These are phyloP conservation scores for Cucurbitaria berberidis DNA, from an alignment of 2,329 filamentous ascomycete genomes.

Conservation along the genomic window DNA sequence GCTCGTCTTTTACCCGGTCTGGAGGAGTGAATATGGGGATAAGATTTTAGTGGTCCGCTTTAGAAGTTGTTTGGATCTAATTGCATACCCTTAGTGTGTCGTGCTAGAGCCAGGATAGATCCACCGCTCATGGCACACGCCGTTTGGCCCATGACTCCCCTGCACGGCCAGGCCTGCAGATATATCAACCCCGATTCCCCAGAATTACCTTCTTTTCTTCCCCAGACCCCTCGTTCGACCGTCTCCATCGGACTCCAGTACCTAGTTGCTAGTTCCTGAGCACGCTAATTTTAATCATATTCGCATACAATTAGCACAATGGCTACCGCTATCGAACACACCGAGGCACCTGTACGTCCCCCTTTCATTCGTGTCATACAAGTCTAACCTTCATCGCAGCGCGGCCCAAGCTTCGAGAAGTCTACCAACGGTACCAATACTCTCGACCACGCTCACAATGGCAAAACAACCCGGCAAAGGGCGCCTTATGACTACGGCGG, in stretches of 20 bases:
- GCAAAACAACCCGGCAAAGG: constrained; percentile 45
- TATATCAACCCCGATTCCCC: constrained; percentile 45
- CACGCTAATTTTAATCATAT: constrained; percentile 1
- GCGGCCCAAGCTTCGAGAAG: constrained; percentile 32
- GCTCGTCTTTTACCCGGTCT: constrained; percentile 44
- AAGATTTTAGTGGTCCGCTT: constrained; percentile 36
- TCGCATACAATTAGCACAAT: constrained; percentile 36
- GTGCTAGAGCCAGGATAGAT: constrained; percentile 28
- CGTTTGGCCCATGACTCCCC: constrained; percentile 33
- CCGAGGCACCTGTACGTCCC: constrained; percentile 36
- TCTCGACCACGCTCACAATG: constrained; percentile 51
- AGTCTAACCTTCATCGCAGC: constrained; percentile 23
- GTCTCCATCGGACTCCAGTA: background rate
- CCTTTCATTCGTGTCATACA: background rate
- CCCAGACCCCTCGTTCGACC: constrained; percentile 24
- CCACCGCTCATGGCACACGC: constrained; percentile 42
- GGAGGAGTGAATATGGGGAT: constrained; percentile 38
- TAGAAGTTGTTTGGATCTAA: constrained; percentile 39
- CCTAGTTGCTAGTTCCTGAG: background rate
- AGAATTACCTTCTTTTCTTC: constrained; percentile 27
- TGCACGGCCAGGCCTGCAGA: constrained; percentile 30
- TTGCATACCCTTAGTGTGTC: constrained; percentile 29
- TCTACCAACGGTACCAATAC: constrained; percentile 40
- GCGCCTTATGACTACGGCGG: constrained; percentile 59
- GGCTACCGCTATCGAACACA: constrained; percentile 52